phyloP scores from a whole-genome alignment of 169 alveolate species.

The Plasmodium vivax region DNA sequence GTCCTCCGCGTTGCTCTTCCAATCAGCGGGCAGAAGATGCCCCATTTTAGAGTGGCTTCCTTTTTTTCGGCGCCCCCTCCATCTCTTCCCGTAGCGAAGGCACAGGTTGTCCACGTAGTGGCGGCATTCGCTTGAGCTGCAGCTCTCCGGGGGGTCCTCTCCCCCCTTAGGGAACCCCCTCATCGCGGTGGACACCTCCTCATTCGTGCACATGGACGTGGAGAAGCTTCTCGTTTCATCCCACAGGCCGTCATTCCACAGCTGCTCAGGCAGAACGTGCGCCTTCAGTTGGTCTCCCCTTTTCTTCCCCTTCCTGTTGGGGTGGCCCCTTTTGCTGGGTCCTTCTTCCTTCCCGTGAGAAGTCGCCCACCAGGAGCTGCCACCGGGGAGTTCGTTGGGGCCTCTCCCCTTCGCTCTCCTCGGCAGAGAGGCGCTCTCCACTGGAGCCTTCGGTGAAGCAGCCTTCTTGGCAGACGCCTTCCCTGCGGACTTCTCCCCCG shows the following conservation, averaged over 20 bases:
- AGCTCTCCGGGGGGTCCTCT: neutral
- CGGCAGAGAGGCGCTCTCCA: neutral
- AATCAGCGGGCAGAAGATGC: neutral
- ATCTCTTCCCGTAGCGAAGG: neutral
- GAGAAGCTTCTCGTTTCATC: neutral
- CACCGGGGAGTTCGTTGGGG: neutral
- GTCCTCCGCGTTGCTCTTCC: neutral
- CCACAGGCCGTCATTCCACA: neutral
- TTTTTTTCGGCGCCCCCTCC: neutral
- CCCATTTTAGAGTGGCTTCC: neutral
- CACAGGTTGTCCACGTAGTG: neutral
- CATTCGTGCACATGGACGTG: neutral
- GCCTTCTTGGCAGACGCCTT: too few relatives aligned
- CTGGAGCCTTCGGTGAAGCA: neutral
- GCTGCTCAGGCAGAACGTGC: neutral
- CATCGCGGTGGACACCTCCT: neutral
- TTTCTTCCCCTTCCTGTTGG: neutral
- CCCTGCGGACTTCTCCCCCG: neutral
- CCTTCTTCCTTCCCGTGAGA: neutral
- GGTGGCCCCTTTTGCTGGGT: neutral
- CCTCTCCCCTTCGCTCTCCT: neutral
- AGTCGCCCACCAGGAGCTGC: neutral
- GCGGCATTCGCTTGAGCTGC: slow-evolving; percentile 27
- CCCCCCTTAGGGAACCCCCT: neutral
- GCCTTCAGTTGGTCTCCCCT: neutral